A percentile compares a stretch with the other conserved stretches of the same genome.
These are phyloP conservation scores for Geranium rotundifolium DNA, from an alignment of 345 rosid genomes.

Conservation along the genomic window DNA sequence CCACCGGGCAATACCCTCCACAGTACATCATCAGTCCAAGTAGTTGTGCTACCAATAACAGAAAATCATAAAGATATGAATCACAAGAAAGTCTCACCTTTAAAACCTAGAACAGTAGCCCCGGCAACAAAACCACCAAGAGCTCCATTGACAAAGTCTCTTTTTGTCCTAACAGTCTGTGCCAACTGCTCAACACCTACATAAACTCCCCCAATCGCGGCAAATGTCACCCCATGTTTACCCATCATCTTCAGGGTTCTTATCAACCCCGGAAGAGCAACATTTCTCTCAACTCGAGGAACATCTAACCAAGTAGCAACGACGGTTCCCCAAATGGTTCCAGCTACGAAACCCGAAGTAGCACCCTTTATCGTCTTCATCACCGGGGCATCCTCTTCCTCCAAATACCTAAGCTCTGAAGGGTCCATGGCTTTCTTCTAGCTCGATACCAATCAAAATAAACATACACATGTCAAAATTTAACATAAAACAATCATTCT, in stretches of 20 bases:
- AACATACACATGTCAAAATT: too few relatives aligned
- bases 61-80: background rate
- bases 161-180: slow-evolving; percentile 60
- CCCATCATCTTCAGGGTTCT: slow-evolving; percentile 98
- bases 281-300: slow-evolving; percentile 92
- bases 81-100: slow-evolving; percentile 33
- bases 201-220: slow-evolving; percentile 94
- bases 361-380: slow-evolving; percentile 86
- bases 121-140: slow-evolving; percentile 94
- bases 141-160: slow-evolving; percentile 86
- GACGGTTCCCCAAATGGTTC: slow-evolving; percentile 80
- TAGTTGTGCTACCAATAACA: background rate
- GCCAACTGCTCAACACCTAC: slow-evolving; percentile 94
- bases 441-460: background rate
- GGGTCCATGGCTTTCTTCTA: slow-evolving; percentile 54
- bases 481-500: too few relatives aligned
- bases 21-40: background rate
- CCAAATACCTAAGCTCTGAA: slow-evolving; percentile 70
- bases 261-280: slow-evolving; percentile 82
- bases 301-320: slow-evolving; percentile 93
- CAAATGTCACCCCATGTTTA: slow-evolving; percentile 73
- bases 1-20: background rate
- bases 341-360: slow-evolving; percentile 63
- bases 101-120: slow-evolving; percentile 72
- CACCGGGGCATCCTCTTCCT: slow-evolving; percentile 61